Evolutionary conservation across 176 grass and related monocot genomes (phyloP).

Genomic region (Alloteropsis semialata): DNA sequence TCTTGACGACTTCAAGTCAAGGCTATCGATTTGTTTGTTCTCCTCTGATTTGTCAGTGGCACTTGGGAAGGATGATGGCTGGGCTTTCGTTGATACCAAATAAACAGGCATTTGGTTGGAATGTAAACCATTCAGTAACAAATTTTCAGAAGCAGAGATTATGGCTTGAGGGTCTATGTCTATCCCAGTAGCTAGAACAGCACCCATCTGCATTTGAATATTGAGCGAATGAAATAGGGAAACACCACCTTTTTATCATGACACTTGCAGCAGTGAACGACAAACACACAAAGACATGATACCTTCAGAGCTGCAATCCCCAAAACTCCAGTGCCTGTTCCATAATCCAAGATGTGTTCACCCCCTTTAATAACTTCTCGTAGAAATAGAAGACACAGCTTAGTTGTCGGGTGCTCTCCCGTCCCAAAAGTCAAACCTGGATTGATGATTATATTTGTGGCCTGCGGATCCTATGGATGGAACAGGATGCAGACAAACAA

Average conservation of each 20-base stretch:
- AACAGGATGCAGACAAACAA: not conserved
- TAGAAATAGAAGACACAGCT: conserved; percentile 82
- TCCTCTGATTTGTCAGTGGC: conserved; percentile 14
- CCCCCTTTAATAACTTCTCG: conserved; percentile 56
- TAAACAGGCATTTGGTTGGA: conserved; percentile 67
- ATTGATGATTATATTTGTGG: conserved; percentile 92
- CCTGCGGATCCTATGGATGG: conserved; percentile 51
- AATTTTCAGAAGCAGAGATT: conserved; percentile 60
- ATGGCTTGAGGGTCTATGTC: conserved; percentile 85
- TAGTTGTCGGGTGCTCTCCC: conserved; percentile 86
- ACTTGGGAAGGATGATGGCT: conserved; percentile 9
- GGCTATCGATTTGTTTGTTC: not conserved
- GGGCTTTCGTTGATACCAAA: conserved; percentile 35
- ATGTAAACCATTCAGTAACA: conserved; percentile 61
- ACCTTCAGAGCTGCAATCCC: conserved; percentile 90
- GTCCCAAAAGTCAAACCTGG: conserved; percentile 88
- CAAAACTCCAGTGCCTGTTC: conserved; percentile 82
- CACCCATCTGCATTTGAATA: conserved; percentile 70
- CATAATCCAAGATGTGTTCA: conserved; percentile 77
- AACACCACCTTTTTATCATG: not conserved
- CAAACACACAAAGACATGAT: conserved; percentile 12
- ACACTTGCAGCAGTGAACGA: not conserved
- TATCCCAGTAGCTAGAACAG: conserved; percentile 52
- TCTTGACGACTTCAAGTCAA: conserved; percentile 47
- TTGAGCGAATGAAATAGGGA: conserved; percentile 2